Evolutionary conservation across 2,329 filamentous ascomycete genomes (phyloP).

Genomic region (Fusarium coffeatum): DNA sequence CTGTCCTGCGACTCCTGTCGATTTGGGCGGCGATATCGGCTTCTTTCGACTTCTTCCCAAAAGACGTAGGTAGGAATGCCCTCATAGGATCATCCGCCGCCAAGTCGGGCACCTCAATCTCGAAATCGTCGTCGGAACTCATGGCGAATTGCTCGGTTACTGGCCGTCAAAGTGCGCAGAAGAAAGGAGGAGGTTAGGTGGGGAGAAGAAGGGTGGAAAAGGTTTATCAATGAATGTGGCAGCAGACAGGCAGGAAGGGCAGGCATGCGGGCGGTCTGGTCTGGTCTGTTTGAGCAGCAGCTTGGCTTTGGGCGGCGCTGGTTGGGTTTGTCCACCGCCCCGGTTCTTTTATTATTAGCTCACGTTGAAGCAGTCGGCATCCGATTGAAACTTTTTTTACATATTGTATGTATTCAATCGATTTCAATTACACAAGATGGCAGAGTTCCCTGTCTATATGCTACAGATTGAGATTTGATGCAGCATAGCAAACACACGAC

Average conservation of each 20-base stretch:
- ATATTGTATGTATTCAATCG: conserved; percentile 12
- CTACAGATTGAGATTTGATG: neutral
- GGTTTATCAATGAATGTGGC: conserved; percentile 35
- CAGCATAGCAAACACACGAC: neutral
- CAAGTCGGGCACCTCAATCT: conserved; percentile 65
- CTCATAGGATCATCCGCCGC: conserved; percentile 76
- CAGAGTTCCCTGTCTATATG: neutral
- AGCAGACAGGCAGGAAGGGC: conserved; percentile 11
- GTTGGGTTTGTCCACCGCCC: conserved; percentile 44
- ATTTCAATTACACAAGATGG: conserved; percentile 1
- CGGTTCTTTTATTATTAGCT: conserved; percentile 47
- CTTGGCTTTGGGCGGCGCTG: conserved; percentile 30
- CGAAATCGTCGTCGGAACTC: conserved; percentile 71
- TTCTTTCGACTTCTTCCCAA: conserved; percentile 83
- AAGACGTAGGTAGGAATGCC: conserved; percentile 82
- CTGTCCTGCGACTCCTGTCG: conserved; percentile 76
- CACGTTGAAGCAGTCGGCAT: conserved; percentile 24
- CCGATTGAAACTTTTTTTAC: conserved; percentile 31
- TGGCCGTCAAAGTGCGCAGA: conserved; percentile 24
- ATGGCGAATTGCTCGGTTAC: conserved; percentile 51
- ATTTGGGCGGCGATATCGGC: conserved; percentile 84
- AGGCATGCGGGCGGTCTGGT: conserved; percentile 28
- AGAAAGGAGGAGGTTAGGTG: conserved; percentile 30
- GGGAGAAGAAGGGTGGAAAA: conserved; percentile 33
- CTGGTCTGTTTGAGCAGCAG: conserved; percentile 30